Evolutionary conservation across 306 rosid genomes (phyloP), one percentile per base, ranked within the genome.

Genomic region (Senna siamea): DNA sequence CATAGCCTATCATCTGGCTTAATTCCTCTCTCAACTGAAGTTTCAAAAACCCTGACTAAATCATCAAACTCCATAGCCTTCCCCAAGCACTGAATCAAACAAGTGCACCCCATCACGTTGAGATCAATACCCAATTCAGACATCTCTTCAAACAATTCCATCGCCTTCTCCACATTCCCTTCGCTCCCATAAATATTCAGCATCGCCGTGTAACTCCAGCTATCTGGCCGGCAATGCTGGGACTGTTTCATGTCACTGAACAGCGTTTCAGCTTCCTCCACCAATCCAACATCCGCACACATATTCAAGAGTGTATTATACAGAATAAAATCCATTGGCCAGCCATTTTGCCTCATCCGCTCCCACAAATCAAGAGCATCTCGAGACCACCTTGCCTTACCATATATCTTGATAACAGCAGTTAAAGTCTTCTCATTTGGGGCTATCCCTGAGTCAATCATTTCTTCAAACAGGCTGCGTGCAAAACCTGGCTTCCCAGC

Each of bases 121-220:
- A 95, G 91, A 66, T 76, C 83, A 54, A 90, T 79, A 19, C 97
- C 92, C 40, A 61, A 32, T 82, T 76, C 69, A 30, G 79, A 74
- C 96, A 95, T 92, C 82, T 92, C 98, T 40, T 92, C 92, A 58
- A 95, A 92, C 83, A 92, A 56, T 32, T 37, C 79, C 87, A 90
- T 86, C 32, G 99, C 94, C 76, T 80, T 87, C 4, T 79, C 89
- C 2, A 82, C 96, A 44, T 87, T 78, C 71, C 98, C 96, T 63
- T 83, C 89, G 44, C 98, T 95, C 15, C 96, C 98, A 70, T 87
- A 84, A 37, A 95, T 90, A 72, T 90, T 90, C 63, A 92, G 80
- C 99, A 95, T 92, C 6, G 99, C 98, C 0, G 99, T 95, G 88
- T 92, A 92, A 83, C 98, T 92, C 90, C 91, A 92, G 59, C 92